Base-by-base conservation (phyloP, 1,284 basidiomycete species). In the Ustilago crameri region DNA sequence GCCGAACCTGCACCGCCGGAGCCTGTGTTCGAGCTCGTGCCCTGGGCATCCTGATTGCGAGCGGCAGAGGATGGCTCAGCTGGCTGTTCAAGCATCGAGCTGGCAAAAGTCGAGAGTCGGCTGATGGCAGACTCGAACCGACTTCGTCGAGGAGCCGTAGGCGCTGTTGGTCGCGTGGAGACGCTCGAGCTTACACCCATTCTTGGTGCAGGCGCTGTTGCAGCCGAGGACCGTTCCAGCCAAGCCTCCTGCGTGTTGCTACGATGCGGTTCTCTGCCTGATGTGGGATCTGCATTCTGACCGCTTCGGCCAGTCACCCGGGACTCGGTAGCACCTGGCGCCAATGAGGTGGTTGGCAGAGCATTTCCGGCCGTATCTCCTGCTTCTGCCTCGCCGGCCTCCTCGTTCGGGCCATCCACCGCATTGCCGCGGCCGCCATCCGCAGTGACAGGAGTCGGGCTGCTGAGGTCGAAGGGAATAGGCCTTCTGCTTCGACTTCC, bases 91-190 rank as follows among this genome's bases (percentile, higher is more conserved):
- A 77, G 55, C 63, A 81, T 73, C n/a, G 74, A 68, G 30, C 64
- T 78, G 9, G 76, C 75, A 62, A 82, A 76, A 9, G 69, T 68
- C 20, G 79, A 80, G 2, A 83, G 59, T 22, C 80, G 61, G 20
- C 60, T 77, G 20, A 82, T 65, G 9, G 80, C 77, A 17, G 61
- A 70, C 45, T 71, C 74, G 26, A 64, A 74, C 5, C 68, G 69
- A 34, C 67, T 68, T 18, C 57, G 51, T 17, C 67, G 34, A 3
- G 54, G 52, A 26, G 51, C 56, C 14, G 34, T 10, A 26, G 50
- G 41, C 18, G 51, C 30, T 5, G 18, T 24, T 34, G 54, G 9
- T n/a, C 57, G 22, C 1, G 65, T 34, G 7, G 58, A 47, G 2
- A 55, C 59, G 23, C 24, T 62, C 12, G 65, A 58, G 22, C 22